Base-by-base conservation (phyloP, 169 alveolate species). In the Plasmodium cynomolgi region DNA sequence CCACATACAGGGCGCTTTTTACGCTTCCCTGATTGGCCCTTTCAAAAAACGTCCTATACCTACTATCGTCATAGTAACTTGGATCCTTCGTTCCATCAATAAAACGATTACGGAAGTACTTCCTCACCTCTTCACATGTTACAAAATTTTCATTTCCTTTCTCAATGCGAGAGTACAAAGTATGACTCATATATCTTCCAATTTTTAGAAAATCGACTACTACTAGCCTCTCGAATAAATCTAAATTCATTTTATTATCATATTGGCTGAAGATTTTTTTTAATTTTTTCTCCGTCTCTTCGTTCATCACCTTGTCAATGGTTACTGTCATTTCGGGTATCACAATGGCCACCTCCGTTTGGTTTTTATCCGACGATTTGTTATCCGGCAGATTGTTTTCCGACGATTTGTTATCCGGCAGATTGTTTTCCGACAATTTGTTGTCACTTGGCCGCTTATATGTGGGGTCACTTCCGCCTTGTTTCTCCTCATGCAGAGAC, bases 161-260 rank as follows among this genome's bases (percentile, higher is more conserved):
- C 13, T 44, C 88, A 29, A 90, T 71, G 33, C 39, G 62, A 26
- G 94, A 90, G 34, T 62, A 90, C 37, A 90, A 62, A 9, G 94
- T 90, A 23, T 90, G 94, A 81, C 94, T 90, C 94, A 90, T 90
- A 54, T 90, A 90, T 90, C 83, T 90, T n/a, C 94, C 94, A 44
- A 90, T 90, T 68, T 90, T 90, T 37, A 90, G 83, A 90, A 90
- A 90, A 68, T 90, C 56, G 7, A 90, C 82, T 11, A 90, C 94
- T 80, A 90, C 26, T 47, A 80, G 15, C 20, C 50, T 62, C 44
- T 90, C 94, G 74, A 90, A 90, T 20, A 26, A 20, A 6, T 90
- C 84, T 79, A 90, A 39, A 90, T 90, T 23, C 94, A 90, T 90
- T 90, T 71, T 90, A 26, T 90, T 90, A 47, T 90, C 73, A 71